Conservation (phyloP, 2,329 filamentous ascomycete species). For the Ilyonectria destructans region DNA sequence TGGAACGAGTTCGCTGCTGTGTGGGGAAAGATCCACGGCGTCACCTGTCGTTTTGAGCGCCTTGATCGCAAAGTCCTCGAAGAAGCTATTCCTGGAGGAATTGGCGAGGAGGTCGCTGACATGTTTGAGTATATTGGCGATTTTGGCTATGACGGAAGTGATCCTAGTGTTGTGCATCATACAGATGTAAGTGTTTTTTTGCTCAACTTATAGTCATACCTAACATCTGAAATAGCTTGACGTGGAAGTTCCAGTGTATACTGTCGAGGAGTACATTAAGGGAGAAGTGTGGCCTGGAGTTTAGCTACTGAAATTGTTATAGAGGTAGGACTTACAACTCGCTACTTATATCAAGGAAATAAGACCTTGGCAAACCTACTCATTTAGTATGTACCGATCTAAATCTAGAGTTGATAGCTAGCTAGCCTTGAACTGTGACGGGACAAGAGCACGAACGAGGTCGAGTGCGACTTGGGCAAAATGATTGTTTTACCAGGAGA, state of each 20-base stretch:
- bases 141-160: slow-evolving; percentile 4
- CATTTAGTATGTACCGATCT: too few relatives aligned
- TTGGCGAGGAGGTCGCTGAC: slow-evolving; percentile 15
- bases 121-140: slow-evolving; percentile 16
- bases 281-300: not conserved
- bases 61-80: not conserved
- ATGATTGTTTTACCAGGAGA: too few relatives aligned
- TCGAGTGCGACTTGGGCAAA: too few relatives aligned
- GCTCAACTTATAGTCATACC: not conserved
- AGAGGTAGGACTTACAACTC: too few relatives aligned
- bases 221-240: not conserved
- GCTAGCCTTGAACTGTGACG: too few relatives aligned
- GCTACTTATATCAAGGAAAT: too few relatives aligned
- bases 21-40: not conserved
- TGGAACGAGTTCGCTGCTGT: slow-evolving; percentile 9
- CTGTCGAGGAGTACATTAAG: not conserved
- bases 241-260: not conserved
- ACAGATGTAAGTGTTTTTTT: not conserved
- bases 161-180: not conserved
- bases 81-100: slow-evolving; percentile 4
- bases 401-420: too few relatives aligned
- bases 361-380: too few relatives aligned
- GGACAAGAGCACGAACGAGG: too few relatives aligned
- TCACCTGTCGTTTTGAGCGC: not conserved
- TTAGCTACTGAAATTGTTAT: too few relatives aligned